phyloP scores from a whole-genome alignment of 75 land plant genomes.

The Cunninghamia lanceolata region DNA sequence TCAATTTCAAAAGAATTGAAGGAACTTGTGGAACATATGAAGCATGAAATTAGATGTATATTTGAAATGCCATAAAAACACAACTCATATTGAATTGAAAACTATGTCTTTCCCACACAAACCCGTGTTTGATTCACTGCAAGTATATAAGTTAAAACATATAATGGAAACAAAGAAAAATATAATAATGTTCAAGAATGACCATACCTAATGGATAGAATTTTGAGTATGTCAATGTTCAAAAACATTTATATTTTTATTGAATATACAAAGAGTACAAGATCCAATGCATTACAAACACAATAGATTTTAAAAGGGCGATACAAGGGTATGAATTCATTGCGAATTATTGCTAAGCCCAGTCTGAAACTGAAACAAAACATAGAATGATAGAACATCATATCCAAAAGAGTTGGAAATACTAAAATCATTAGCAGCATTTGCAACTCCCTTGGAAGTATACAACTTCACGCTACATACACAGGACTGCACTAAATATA shows the following conservation, averaged over 20 bases:
- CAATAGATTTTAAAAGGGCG: not conserved
- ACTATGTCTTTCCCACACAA: not conserved
- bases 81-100: not conserved
- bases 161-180: not conserved
- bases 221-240: not conserved
- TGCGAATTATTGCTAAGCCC: not conserved
- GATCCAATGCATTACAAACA: not conserved
- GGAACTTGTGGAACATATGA: not conserved
- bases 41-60: not conserved
- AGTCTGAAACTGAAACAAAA: not conserved
- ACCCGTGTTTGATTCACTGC: not conserved
- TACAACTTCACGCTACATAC: not conserved
- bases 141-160: not conserved
- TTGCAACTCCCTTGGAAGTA: not conserved
- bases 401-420: not conserved
- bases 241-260: not conserved
- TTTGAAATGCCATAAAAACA: not conserved
- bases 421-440: not conserved
- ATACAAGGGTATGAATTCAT: not conserved
- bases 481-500: conserved; percentile 20
- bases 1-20: not conserved
- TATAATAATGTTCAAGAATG: not conserved
- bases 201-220: not conserved
- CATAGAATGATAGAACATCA: not conserved
- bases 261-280: not conserved